Percentiles rank a stretch among this genome's conserved stretches.
Conservation (phyloP, 768 basidiomycete species). For the Cantharellus cinnabarinus region DNA sequence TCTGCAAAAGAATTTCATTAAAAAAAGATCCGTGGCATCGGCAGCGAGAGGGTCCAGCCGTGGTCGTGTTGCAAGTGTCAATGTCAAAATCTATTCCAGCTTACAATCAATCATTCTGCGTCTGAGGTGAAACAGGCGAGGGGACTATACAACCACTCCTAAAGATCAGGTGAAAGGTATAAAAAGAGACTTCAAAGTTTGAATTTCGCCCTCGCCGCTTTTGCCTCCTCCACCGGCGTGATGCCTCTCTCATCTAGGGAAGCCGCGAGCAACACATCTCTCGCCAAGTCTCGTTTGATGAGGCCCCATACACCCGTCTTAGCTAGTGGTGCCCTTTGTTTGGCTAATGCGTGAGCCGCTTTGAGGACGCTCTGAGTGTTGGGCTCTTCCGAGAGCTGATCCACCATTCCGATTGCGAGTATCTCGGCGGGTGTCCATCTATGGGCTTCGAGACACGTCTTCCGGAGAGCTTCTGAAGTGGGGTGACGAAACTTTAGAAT, state of each 20-base stretch:
- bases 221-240: neutral
- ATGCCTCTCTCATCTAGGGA: neutral
- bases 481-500: slow-evolving; percentile 16
- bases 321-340: slow-evolving; percentile 3
- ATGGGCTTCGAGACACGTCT: slow-evolving; percentile 17
- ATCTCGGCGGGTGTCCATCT: slow-evolving; percentile 21
- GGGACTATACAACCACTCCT: no score
- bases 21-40: no score
- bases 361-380: slow-evolving; percentile 8
- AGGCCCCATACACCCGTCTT: slow-evolving; percentile 9
- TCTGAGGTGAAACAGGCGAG: no score
- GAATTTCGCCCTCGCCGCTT: neutral
- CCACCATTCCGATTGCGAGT: slow-evolving; percentile 16
- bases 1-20: no score
- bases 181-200: neutral
- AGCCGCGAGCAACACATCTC: neutral
- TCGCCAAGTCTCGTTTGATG: slow-evolving; percentile 7
- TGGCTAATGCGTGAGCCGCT: slow-evolving; percentile 8
- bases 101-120: no score
- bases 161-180: no score
- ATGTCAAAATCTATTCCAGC: no score
- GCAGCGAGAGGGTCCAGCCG: no score
- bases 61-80: no score
- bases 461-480: slow-evolving; percentile 15
- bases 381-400: slow-evolving; percentile 16